A percentile compares a stretch with the other conserved stretches of the same genome.
Evolutionary conservation across 2,329 filamentous ascomycete species (phyloP).

Genomic region (Fusarium transvaalense): DNA sequence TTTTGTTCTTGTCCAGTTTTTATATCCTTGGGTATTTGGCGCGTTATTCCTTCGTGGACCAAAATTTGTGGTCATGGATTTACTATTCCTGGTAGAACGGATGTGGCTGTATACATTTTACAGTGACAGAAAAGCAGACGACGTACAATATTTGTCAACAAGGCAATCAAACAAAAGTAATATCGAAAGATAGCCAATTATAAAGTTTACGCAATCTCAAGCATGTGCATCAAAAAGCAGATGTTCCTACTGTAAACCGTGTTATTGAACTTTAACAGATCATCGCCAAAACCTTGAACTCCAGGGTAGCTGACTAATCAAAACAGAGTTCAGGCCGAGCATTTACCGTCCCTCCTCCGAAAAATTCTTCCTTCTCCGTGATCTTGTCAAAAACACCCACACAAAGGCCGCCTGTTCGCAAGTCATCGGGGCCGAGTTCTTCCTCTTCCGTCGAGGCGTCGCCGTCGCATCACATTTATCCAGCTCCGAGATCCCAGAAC

Average conservation of each 20-base stretch:
- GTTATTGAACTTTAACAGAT: neutral
- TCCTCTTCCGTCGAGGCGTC: conserved; percentile 60
- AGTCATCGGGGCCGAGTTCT: conserved; percentile 58
- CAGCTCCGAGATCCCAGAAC: conserved; percentile 56
- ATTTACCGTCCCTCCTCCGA: conserved; percentile 48
- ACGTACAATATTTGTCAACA: neutral
- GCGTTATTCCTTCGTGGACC: neutral
- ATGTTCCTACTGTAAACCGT: neutral
- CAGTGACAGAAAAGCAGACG: neutral
- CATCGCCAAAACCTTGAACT: neutral
- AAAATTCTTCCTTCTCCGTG: conserved; percentile 56
- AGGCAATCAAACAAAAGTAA: too few relatives aligned
- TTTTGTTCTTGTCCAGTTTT: neutral
- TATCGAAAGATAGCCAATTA: neutral
- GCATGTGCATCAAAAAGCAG: neutral
- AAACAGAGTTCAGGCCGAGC: conserved; percentile 22
- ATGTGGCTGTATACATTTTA: too few relatives aligned
- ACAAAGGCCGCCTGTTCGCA: conserved; percentile 48
- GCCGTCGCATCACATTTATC: conserved; percentile 59
- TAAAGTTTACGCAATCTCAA: neutral
- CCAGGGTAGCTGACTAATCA: conserved; percentile 38
- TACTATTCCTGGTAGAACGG: neutral
- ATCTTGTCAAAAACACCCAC: conserved; percentile 53
- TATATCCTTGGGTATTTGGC: neutral
- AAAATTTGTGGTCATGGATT: too few relatives aligned